Base-by-base conservation (phyloP, 2,329 filamentous ascomycete species). In the Colletotrichum filicis region DNA sequence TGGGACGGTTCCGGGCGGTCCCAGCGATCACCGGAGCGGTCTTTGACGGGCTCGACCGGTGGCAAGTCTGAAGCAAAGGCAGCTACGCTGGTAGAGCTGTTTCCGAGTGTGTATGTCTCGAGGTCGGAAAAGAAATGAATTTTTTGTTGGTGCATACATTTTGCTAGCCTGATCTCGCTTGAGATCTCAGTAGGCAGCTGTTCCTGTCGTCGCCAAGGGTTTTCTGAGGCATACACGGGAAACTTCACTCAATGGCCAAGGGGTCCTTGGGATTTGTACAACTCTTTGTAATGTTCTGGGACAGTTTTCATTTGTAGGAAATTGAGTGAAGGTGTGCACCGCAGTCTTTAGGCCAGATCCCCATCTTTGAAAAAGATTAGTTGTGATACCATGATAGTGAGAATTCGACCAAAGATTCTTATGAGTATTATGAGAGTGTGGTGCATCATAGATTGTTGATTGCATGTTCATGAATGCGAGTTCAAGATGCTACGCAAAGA, bases 51-150 rank as follows among this genome's bases (percentile, higher is more conserved):
- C 19, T 28, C n/a, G 26, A 64, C 14, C 19, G 16, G 19, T n/a
- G 57, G 53, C 26, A 49, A 28, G 22, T 30, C 42, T 35, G 46
- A 46, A 57, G 60, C 32, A 59, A 59, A 57, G 66, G 35, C 37
- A 71, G 61, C 56, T 71, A 71, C 61, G 56, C 66, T 62, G 60
- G 71, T 52, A 52, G 60, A 71, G 67, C 61, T 70, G 71, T 64
- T 73, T 55, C 46, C 53, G 37, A 57, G 28, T 61, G 49, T 58
- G 56, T 35, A 53, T 64, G 26, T 57, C 35, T 35, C 59, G 24
- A 55, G 26, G 42, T 26, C 12, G 35, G 58, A 8, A 49, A 11
- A 60, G 35, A 68, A 59, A 24, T n/a, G 5, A 3, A 16, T n/a
- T 6, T 52, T 30, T 30, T 26, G 63, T 30, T 64, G 35, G 46